These are phyloP conservation scores for Penicilliopsis zonata DNA, from an alignment of 495 filamentous ascomycete genomes.

Conservation along the genomic window DNA sequence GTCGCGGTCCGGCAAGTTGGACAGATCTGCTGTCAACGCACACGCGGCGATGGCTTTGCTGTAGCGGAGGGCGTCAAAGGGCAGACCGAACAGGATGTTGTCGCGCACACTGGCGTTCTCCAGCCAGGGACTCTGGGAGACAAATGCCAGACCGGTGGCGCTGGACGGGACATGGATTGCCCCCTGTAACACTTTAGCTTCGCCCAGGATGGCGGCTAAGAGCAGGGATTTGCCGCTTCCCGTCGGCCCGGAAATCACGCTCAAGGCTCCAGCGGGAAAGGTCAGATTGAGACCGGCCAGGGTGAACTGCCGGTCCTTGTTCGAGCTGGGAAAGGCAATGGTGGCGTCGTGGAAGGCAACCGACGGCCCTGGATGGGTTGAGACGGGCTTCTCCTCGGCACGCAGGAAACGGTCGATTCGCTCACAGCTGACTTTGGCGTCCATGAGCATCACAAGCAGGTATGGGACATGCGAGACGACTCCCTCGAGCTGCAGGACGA, in stretches of 20 bases:
- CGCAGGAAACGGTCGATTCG: constrained; percentile 63
- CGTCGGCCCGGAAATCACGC: constrained; percentile 39
- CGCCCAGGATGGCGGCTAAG: constrained; percentile 46
- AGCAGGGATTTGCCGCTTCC: constrained; percentile 51
- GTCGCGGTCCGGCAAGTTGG: constrained; percentile 59
- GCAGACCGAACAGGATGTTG: constrained; percentile 62
- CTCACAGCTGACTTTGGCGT: constrained; percentile 61
- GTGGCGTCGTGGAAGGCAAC: constrained; percentile 59
- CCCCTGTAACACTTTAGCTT: constrained; percentile 38
- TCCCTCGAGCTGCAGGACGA: constrained; percentile 62
- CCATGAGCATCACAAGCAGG: constrained; percentile 51
- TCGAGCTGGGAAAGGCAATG: constrained; percentile 58
- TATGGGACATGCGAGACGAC: constrained; percentile 62
- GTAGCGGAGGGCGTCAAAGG: constrained; percentile 53
- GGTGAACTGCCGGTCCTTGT: constrained; percentile 48
- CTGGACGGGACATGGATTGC: constrained; percentile 46
- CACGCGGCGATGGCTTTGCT: constrained; percentile 50
- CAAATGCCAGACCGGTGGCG: constrained; percentile 53
- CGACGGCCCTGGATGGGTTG: constrained; percentile 38
- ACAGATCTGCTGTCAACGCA: constrained; percentile 57
- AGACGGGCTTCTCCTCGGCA: constrained; percentile 49
- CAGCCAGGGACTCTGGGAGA: constrained; percentile 73
- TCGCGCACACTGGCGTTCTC: constrained; percentile 65
- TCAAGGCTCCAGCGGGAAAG: constrained; percentile 55
- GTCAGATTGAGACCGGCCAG: constrained; percentile 47